Evolutionary conservation across 768 basidiomycete genomes (phyloP).

Genomic region (Boletus sensibilis): DNA sequence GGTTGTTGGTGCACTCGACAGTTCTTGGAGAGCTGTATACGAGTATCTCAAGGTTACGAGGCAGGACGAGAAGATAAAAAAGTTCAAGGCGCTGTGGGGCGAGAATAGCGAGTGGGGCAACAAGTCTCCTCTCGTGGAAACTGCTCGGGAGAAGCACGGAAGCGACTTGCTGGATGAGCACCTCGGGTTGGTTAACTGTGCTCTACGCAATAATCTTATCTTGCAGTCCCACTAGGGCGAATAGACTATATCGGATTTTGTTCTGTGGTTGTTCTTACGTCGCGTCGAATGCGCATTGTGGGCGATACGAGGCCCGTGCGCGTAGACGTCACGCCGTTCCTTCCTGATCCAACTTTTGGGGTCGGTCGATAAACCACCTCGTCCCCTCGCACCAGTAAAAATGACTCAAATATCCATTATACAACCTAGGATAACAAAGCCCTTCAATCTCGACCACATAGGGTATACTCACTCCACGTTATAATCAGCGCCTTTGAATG

Average conservation of each 20-base stretch:
- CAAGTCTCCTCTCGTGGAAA: neutral
- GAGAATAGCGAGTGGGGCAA: slow-evolving; percentile 30
- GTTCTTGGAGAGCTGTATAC: slow-evolving; percentile 36
- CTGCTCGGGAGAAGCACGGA: neutral
- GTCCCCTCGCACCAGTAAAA: too few relatives aligned
- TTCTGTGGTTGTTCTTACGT: too few relatives aligned
- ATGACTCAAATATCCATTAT: neutral
- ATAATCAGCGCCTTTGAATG: too few relatives aligned
- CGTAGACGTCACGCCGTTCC: too few relatives aligned
- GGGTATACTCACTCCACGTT: neutral
- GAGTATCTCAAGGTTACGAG: slow-evolving; percentile 20
- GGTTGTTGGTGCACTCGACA: slow-evolving; percentile 41
- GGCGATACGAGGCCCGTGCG: too few relatives aligned
- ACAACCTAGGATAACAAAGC: neutral
- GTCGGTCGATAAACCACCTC: too few relatives aligned
- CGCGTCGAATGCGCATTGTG: too few relatives aligned
- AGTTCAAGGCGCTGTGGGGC: slow-evolving; percentile 33
- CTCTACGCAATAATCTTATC: too few relatives aligned
- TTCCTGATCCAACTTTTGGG: too few relatives aligned
- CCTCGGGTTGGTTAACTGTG: neutral
- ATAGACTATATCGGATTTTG: too few relatives aligned
- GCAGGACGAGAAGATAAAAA: slow-evolving; percentile 2
- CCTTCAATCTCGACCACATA: neutral
- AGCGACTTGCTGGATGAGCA: slow-evolving; percentile 12
- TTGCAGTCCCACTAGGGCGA: too few relatives aligned